Conservation (phyloP, 208 protist genomes). For the Angomonas ambiguus region DNA sequence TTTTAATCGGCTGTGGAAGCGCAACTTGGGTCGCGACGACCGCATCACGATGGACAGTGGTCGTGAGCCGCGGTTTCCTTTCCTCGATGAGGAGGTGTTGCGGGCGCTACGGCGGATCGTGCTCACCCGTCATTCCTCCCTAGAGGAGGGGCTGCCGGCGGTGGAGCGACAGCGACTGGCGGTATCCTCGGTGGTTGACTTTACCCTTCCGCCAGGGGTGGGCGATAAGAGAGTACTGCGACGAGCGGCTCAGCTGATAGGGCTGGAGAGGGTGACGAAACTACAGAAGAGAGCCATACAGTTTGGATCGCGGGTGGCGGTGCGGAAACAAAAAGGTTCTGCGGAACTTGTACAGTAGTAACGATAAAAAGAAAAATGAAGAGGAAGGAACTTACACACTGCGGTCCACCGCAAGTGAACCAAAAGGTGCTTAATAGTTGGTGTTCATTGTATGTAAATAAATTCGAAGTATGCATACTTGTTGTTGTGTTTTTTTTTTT, state of each 20-base stretch:
- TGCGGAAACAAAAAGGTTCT: slow-evolving; percentile 45
- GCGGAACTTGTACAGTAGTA: background rate
- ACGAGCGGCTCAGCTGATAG: slow-evolving; percentile 69
- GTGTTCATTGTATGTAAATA: no score
- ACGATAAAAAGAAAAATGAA: background rate
- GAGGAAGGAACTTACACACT: no score
- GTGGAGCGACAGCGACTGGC: slow-evolving; percentile 38
- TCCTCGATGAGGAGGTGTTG: slow-evolving; percentile 92
- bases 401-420: background rate
- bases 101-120: slow-evolving; percentile 64
- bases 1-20: slow-evolving; percentile 88
- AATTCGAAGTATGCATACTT: background rate
- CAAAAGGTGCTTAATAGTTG: background rate
- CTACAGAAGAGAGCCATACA: slow-evolving; percentile 96
- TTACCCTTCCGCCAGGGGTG: slow-evolving; percentile 57
- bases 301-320: slow-evolving; percentile 95
- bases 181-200: slow-evolving; percentile 60
- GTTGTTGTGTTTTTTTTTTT: slow-evolving; percentile 4
- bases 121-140: background rate
- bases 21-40: slow-evolving; percentile 96
- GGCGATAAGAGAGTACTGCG: slow-evolving; percentile 94
- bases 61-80: slow-evolving; percentile 90
- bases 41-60: slow-evolving; percentile 91
- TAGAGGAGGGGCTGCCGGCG: background rate
- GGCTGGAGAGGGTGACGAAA: slow-evolving; percentile 59